A percentile compares a stretch with the other conserved stretches of the same genome.
These are phyloP conservation scores for Lentinus brumalis DNA, from an alignment of 768 basidiomycete species.

Conservation along the genomic window DNA sequence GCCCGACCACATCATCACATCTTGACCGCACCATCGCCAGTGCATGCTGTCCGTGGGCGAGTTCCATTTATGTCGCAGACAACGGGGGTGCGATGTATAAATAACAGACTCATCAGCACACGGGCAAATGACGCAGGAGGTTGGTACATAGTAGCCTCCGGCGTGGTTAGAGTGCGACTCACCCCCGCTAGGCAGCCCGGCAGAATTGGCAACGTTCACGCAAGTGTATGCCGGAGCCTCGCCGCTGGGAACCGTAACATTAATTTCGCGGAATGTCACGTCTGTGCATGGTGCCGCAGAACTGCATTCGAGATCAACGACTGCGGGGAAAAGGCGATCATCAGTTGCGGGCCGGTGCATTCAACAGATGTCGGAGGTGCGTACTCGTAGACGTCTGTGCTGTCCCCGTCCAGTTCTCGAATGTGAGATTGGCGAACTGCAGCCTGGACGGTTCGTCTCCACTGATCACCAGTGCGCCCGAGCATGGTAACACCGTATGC, in stretches of 20 bases:
- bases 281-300: conserved; percentile 46
- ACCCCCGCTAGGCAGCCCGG: conserved; percentile 24
- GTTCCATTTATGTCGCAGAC: not conserved
- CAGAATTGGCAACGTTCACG: conserved; percentile 44
- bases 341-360: not conserved
- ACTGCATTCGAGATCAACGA: conserved; percentile 55
- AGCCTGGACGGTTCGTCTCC: conserved; percentile 50
- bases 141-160: not conserved
- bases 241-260: conserved; percentile 40
- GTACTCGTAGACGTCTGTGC: conserved; percentile 29
- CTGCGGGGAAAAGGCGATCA: conserved; percentile 28
- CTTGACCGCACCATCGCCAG: not conserved
- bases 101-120: not conserved
- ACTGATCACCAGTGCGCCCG: conserved; percentile 28
- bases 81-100: not conserved
- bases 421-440: conserved; percentile 49
- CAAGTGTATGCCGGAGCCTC: conserved; percentile 43
- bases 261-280: conserved; percentile 41
- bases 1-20: not conserved
- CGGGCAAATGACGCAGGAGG: not conserved
- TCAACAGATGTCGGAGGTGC: not conserved
- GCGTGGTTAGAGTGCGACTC: not conserved
- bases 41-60: not conserved
- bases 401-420: conserved; percentile 50
- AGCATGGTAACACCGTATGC: not conserved